These are phyloP conservation scores for Triangularia verruculosa DNA, from an alignment of 2,329 filamentous ascomycete genomes.

Conservation along the genomic window DNA sequence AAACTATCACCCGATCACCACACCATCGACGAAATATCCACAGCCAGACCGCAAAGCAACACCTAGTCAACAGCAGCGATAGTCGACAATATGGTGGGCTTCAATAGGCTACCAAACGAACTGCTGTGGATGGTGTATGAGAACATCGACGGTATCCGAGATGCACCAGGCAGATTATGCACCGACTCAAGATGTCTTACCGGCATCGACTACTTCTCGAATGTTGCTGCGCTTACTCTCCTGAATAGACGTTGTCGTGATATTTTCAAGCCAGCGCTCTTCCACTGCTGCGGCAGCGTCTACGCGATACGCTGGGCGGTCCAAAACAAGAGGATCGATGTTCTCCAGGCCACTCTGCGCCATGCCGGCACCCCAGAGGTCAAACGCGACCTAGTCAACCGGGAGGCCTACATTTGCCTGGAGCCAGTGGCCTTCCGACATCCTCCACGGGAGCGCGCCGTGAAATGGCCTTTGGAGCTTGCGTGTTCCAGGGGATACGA, in stretches of 20 bases:
- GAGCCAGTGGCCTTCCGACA: no score
- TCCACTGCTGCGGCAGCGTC: not conserved
- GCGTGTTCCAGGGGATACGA: constrained; percentile 3
- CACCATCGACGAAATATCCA: no score
- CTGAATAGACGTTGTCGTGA: not conserved
- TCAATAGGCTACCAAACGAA: not conserved
- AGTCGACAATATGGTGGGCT: not conserved
- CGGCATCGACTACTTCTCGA: not conserved
- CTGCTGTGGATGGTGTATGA: not conserved
- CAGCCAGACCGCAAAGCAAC: no score
- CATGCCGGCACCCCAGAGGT: not conserved
- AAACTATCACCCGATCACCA: no score
- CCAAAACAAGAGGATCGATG: not conserved
- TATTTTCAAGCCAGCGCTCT: not conserved
- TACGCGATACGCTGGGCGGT: not conserved
- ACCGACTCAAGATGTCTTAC: not conserved
- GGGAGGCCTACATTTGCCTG: not conserved
- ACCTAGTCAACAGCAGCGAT: not conserved
- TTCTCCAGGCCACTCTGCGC: not conserved
- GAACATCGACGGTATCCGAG: not conserved
- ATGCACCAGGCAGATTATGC: not conserved
- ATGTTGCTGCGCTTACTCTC: not conserved
- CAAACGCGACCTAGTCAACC: not conserved
- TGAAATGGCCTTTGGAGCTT: not conserved
- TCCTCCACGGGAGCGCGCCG: not conserved